A percentile compares a stretch with the other conserved stretches of the same genome.
Conservation (phyloP, 371 early-diverging fungal genomes). For the Actinomucor elegans region DNA sequence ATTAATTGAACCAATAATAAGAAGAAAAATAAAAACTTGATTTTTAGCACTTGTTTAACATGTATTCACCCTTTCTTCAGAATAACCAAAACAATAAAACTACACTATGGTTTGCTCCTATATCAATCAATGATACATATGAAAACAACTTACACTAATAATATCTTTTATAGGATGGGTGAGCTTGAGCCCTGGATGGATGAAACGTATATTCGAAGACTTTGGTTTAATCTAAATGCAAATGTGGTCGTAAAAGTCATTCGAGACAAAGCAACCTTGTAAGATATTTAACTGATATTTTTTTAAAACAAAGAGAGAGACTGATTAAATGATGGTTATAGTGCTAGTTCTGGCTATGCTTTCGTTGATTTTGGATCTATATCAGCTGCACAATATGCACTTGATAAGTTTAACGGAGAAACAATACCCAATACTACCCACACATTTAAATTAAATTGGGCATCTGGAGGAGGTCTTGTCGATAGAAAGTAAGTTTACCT, state of each 20-base stretch:
- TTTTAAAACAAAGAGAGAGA: not conserved
- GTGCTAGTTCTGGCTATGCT: constrained; percentile 63
- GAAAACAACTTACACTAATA: no score
- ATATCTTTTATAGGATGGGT: constrained; percentile 58
- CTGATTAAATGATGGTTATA: not conserved
- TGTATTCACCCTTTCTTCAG: not conserved
- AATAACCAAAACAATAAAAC: not conserved
- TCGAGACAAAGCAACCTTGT: constrained; percentile 75
- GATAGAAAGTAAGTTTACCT: constrained; percentile 22
- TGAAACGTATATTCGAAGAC: constrained; percentile 62
- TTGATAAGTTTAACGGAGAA: constrained; percentile 67
- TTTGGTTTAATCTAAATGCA: constrained; percentile 68
- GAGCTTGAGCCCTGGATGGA: constrained; percentile 83
- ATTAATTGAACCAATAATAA: no score
- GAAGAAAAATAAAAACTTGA: no score
- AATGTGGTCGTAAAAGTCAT: constrained; percentile 80
- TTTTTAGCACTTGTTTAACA: not conserved
- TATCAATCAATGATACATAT: no score
- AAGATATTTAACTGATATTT: constrained; percentile 1
- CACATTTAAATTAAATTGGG: constrained; percentile 87
- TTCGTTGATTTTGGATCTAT: constrained; percentile 66
- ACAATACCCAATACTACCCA: constrained; percentile 73
- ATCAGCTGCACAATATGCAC: constrained; percentile 59
- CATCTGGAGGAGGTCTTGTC: constrained; percentile 63
- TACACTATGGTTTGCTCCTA: not conserved